Conservation (phyloP, 1,284 basidiomycete genomes). For the Mycena sp. region DNA sequence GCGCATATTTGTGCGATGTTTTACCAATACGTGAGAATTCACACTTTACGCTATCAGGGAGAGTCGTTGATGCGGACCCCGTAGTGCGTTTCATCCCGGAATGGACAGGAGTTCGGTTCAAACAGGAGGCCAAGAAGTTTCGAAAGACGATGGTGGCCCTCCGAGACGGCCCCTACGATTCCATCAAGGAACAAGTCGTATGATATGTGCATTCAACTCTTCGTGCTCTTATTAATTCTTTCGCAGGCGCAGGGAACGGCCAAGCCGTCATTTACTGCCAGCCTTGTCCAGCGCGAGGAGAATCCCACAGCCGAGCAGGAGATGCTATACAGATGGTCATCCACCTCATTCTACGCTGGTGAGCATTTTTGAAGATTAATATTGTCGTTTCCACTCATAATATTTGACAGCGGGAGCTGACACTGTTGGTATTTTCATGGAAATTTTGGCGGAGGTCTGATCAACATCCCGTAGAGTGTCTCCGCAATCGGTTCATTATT, state of each 20-base stretch:
- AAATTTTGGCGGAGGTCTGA: not conserved
- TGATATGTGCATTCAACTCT: no score
- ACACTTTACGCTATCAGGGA: no score
- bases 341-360: not conserved
- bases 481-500: constrained; percentile 33
- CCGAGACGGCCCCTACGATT: constrained; percentile 37
- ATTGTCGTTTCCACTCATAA: not conserved
- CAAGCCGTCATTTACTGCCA: constrained; percentile 19
- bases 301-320: not conserved
- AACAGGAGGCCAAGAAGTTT: constrained; percentile 22
- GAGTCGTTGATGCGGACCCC: not conserved
- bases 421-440: constrained; percentile 18
- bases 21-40: constrained; percentile 2
- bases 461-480: constrained; percentile 21
- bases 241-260: constrained; percentile 26
- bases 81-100: constrained; percentile 6
- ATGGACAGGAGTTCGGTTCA: constrained; percentile 39
- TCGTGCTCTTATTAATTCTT: no score
- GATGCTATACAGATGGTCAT: constrained; percentile 7
- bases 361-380: not conserved
- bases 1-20: constrained; percentile 3
- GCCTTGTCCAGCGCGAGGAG: constrained; percentile 7
- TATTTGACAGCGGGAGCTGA: constrained; percentile 22
- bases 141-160: constrained; percentile 33
- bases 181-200: constrained; percentile 18